Percentiles rank a stretch among this genome's conserved stretches.
These are phyloP conservation scores for Metschnikowia colocasiae DNA, from an alignment of 805 yeast genomes.

Conservation along the genomic window DNA sequence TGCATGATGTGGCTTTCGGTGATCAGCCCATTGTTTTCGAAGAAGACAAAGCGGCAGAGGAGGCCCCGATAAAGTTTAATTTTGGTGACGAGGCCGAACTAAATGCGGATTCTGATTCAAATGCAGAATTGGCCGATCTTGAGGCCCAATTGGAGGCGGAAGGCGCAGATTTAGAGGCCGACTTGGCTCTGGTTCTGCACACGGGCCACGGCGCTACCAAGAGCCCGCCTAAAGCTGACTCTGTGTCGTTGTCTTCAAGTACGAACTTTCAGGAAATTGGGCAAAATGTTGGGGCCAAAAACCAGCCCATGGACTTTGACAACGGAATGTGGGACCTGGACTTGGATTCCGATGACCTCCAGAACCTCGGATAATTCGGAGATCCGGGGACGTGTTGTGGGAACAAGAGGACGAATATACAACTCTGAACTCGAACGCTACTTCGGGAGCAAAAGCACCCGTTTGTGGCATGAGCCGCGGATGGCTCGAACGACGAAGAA, in stretches of 20 bases:
- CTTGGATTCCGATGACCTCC: constrained; percentile 1
- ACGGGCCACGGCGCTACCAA: not conserved
- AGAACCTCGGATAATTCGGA: not conserved
- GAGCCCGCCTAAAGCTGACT: not conserved
- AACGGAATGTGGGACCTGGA: constrained; percentile 3
- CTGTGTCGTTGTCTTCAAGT: not conserved
- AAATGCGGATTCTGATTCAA: not conserved
- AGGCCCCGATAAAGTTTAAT: constrained; percentile 7
- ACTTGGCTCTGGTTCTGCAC: not conserved
- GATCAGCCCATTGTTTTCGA: constrained; percentile 6
- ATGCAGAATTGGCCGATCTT: constrained; percentile 4
- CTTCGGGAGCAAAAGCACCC: not conserved
- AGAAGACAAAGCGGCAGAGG: constrained; percentile 2
- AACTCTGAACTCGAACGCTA: not conserved
- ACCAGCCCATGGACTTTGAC: not conserved
- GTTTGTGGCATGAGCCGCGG: too few species aligned
- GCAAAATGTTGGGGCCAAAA: not conserved
- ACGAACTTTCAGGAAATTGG: not conserved
- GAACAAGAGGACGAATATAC: too few species aligned
- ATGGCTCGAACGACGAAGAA: too few species aligned
- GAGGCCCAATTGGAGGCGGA: constrained; percentile 5
- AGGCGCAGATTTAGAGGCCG: not conserved
- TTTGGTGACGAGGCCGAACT: constrained; percentile 8
- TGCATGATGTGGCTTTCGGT: not conserved
- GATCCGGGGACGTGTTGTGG: too few species aligned